These are phyloP conservation scores for Cryptosporidium xiaoi DNA, from an alignment of 169 alveolate species.

Conservation along the genomic window DNA sequence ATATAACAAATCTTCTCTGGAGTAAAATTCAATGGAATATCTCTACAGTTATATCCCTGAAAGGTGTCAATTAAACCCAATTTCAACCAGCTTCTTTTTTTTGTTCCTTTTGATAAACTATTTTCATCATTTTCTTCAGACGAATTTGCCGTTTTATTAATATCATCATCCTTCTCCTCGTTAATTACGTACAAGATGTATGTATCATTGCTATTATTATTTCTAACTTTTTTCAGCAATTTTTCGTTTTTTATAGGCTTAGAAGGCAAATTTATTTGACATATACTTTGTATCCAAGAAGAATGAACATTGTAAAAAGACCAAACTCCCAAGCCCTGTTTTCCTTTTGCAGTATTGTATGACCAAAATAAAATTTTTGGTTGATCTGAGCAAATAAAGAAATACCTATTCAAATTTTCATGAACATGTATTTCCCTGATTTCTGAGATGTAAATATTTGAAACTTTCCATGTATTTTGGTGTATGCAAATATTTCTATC, in stretches of 20 bases:
- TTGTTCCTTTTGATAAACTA: background rate
- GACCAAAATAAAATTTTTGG: slow-evolving; percentile 52
- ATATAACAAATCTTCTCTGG: slow-evolving; percentile 65
- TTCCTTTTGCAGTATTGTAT: slow-evolving; percentile 10
- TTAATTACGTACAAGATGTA: slow-evolving; percentile 27
- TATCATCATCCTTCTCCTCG: slow-evolving; percentile 10
- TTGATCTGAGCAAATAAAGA: slow-evolving; percentile 66
- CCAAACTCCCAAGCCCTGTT: slow-evolving; percentile 50
- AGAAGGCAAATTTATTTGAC: slow-evolving; percentile 23
- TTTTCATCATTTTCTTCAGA: background rate
- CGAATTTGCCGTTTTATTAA: background rate
- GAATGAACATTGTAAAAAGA: slow-evolving; percentile 65
- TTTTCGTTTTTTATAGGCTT: background rate
- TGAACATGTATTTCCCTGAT: slow-evolving; percentile 22
- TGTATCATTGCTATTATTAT: background rate
- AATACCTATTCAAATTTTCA: slow-evolving; percentile 24
- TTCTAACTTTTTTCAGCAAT: no score
- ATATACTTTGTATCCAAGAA: slow-evolving; percentile 30
- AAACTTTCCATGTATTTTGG: slow-evolving; percentile 61
- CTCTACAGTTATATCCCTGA: slow-evolving; percentile 48
- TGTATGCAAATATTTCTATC: background rate
- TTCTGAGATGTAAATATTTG: slow-evolving; percentile 31
- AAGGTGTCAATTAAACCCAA: slow-evolving; percentile 36
- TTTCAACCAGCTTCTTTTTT: slow-evolving; percentile 11
- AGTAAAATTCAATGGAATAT: slow-evolving; percentile 45